phyloP scores from a whole-genome alignment of 2,329 filamentous ascomycete genomes.

The Metarhizium rileyi region DNA sequence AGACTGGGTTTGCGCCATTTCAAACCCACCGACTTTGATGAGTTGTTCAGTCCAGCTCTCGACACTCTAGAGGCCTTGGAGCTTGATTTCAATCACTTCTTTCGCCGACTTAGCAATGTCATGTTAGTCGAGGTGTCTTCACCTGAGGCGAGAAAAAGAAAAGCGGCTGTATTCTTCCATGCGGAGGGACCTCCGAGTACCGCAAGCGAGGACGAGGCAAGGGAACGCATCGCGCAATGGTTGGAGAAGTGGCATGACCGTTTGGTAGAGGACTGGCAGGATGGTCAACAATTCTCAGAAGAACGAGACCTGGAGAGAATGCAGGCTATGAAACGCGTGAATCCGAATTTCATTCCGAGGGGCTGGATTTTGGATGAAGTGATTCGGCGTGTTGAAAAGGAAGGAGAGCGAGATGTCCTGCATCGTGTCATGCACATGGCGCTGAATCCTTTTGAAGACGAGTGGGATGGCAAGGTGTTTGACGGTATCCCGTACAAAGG shows the following conservation, averaged over 20 bases:
- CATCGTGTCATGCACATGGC: constrained; percentile 72
- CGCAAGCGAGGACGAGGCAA: constrained; percentile 53
- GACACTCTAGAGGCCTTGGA: constrained; percentile 74
- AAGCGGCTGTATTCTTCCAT: constrained; percentile 70
- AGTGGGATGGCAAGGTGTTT: constrained; percentile 48
- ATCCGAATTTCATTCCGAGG: constrained; percentile 86
- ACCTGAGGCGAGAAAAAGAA: constrained; percentile 50
- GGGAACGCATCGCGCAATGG: constrained; percentile 65
- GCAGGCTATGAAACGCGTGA: constrained; percentile 70
- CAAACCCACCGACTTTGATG: constrained; percentile 67
- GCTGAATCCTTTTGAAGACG: constrained; percentile 73
- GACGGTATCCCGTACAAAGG: constrained; percentile 41
- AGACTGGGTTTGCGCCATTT: constrained; percentile 66
- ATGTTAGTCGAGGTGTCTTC: constrained; percentile 53
- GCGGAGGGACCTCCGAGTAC: constrained; percentile 53
- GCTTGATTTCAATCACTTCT: constrained; percentile 91
- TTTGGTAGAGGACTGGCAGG: constrained; percentile 66
- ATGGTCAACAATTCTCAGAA: constrained; percentile 25
- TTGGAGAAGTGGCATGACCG: constrained; percentile 67
- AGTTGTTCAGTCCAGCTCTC: constrained; percentile 70
- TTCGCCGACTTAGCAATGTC: constrained; percentile 64
- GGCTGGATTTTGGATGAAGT: constrained; percentile 92
- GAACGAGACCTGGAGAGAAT: constrained; percentile 52
- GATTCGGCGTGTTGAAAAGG: constrained; percentile 79
- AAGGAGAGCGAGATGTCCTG: constrained; percentile 70